phyloP scores from a whole-genome alignment of 1,284 basidiomycete species.

The Takashimella tepidaria region DNA sequence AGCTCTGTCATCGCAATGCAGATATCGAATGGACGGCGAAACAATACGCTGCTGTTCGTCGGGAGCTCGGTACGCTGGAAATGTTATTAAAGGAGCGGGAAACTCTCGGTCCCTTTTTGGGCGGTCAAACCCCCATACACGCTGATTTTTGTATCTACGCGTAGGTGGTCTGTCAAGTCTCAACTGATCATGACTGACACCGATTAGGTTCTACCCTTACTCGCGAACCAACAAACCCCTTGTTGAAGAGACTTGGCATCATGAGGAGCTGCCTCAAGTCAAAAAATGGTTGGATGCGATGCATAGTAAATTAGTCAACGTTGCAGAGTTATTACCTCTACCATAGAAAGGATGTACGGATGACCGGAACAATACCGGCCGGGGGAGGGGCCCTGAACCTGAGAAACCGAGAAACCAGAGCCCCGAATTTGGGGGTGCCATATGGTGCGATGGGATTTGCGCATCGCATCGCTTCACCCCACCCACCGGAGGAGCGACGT shows the following conservation, averaged over 20 bases:
- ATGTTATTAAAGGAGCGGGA: conserved; percentile 9
- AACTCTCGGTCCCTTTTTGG: conserved; percentile 11
- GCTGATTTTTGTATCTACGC: conserved; percentile 19
- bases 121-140: conserved; percentile 12
- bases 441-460: too few relatives aligned
- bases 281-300: conserved; percentile 11
- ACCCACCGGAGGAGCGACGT: neutral
- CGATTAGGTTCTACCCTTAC: conserved; percentile 18
- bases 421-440: too few relatives aligned
- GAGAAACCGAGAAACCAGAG: too few relatives aligned
- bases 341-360: neutral
- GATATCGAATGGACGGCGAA: conserved; percentile 11
- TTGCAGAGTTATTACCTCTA: conserved; percentile 8
- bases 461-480: neutral
- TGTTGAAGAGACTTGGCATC: conserved; percentile 14
- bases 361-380: neutral
- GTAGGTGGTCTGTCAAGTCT: conserved; percentile 3
- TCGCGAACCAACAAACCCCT: conserved; percentile 15
- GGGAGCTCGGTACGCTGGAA: conserved; percentile 12
- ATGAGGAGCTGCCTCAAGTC: conserved; percentile 10
- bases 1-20: conserved; percentile 7
- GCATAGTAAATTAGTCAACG: conserved; percentile 7
- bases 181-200: neutral
- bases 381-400: too few relatives aligned
- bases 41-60: conserved; percentile 11